phyloP scores from a whole-genome alignment of 495 filamentous ascomycete species.

The Penicillium riverlandense region DNA sequence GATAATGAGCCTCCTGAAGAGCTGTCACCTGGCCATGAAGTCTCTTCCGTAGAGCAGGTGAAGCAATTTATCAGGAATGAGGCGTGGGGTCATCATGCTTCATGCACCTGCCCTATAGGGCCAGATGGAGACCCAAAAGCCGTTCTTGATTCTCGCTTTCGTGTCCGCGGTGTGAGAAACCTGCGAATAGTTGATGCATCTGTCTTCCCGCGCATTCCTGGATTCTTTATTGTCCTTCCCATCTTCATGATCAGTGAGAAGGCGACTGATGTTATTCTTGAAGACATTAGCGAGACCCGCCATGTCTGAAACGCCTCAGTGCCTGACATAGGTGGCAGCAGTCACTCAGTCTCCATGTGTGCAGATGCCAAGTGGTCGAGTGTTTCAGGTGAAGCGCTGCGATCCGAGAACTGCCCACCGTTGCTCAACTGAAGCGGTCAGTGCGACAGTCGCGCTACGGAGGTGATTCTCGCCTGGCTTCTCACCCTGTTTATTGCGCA shows the following conservation, averaged over 20 bases:
- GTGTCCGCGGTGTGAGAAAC: slow-evolving; percentile 45
- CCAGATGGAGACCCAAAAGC: slow-evolving; percentile 48
- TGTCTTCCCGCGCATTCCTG: slow-evolving; percentile 52
- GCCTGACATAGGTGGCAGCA: no score
- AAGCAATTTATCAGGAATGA: slow-evolving; percentile 43
- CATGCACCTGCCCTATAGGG: slow-evolving; percentile 53
- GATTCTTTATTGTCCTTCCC: slow-evolving; percentile 49
- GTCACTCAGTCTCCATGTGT: no score
- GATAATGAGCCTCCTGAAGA: slow-evolving; percentile 22
- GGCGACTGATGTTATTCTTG: slow-evolving; percentile 52
- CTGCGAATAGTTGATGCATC: slow-evolving; percentile 57
- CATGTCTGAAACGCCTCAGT: no score
- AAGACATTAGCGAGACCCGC: slow-evolving; percentile 4
- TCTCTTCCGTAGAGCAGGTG: slow-evolving; percentile 32
- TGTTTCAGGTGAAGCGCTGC: no score
- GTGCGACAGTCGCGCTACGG: no score
- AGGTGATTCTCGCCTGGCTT: no score
- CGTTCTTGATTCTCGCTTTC: slow-evolving; percentile 50
- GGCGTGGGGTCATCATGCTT: slow-evolving; percentile 55
- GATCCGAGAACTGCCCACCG: no score
- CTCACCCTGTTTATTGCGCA: no score
- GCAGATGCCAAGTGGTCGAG: no score
- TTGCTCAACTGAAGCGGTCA: no score
- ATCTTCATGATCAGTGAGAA: slow-evolving; percentile 60
- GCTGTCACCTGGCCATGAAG: slow-evolving; percentile 36